phyloP scores from a whole-genome alignment of 768 basidiomycete genomes.

The Hygrophoropsis aurantiaca region DNA sequence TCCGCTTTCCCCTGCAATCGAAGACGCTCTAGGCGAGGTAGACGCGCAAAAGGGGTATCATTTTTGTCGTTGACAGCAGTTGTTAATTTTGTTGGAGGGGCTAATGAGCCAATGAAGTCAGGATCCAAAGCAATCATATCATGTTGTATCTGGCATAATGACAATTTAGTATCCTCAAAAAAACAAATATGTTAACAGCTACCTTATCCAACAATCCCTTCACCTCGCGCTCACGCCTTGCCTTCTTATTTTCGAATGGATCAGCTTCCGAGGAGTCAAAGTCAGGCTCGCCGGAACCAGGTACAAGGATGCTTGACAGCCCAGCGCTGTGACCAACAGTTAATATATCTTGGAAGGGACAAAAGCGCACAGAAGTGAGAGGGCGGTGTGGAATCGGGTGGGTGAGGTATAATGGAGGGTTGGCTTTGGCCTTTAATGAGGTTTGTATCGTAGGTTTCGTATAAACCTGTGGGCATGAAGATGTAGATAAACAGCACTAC shows the following conservation, averaged over 20 bases:
- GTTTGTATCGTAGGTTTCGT: slow-evolving; percentile 63
- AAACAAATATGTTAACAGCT: slow-evolving; percentile 2
- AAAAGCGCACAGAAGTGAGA: slow-evolving; percentile 74
- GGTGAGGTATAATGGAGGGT: slow-evolving; percentile 86
- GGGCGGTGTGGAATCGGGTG: slow-evolving; percentile 82
- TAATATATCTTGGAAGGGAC: slow-evolving; percentile 85
- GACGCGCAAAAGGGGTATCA: slow-evolving; percentile 64
- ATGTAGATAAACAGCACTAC: not conserved
- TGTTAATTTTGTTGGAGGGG: slow-evolving; percentile 59
- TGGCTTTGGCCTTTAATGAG: slow-evolving; percentile 43
- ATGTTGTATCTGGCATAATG: slow-evolving; percentile 67
- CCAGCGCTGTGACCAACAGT: slow-evolving; percentile 78
- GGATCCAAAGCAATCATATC: slow-evolving; percentile 89
- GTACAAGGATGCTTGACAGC: slow-evolving; percentile 83
- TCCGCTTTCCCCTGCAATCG: slow-evolving; percentile 74
- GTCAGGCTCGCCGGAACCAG: slow-evolving; percentile 92
- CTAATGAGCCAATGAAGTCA: slow-evolving; percentile 71
- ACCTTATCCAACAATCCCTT: slow-evolving; percentile 89
- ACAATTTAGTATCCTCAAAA: not conserved
- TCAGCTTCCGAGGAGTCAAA: slow-evolving; percentile 93
- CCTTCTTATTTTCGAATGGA: slow-evolving; percentile 85
- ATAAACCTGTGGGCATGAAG: slow-evolving; percentile 56
- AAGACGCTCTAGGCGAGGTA: slow-evolving; percentile 77
- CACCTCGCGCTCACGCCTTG: slow-evolving; percentile 88
- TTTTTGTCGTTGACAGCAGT: slow-evolving; percentile 44